Percentiles rank a stretch among this genome's conserved stretches.
phyloP scores from a whole-genome alignment of 805 yeast species.

The Hanseniaspora clermontiae region DNA sequence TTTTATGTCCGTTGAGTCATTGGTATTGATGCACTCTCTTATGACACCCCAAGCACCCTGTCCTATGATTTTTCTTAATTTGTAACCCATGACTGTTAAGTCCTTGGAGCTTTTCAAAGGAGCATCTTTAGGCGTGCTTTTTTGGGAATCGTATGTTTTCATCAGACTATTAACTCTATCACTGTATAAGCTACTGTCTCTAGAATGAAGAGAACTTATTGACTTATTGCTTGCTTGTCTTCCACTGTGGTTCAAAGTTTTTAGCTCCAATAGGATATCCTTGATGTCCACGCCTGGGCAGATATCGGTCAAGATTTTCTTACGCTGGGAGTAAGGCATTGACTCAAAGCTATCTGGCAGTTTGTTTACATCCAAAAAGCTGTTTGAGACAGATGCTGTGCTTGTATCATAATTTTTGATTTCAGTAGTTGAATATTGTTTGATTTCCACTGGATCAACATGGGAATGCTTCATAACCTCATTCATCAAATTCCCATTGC shows the following conservation, averaged over 20 bases:
- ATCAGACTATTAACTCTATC: not conserved
- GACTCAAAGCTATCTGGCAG: slow-evolving; percentile 43
- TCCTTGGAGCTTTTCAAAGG: slow-evolving; percentile 40
- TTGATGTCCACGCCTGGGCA: slow-evolving; percentile 30
- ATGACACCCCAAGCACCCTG: slow-evolving; percentile 86
- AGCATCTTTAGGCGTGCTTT: not conserved
- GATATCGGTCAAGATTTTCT: slow-evolving; percentile 30
- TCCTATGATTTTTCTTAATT: slow-evolving; percentile 64
- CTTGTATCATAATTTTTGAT: not conserved
- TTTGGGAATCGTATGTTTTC: not conserved
- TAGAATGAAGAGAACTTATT: not conserved
- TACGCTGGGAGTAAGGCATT: slow-evolving; percentile 50
- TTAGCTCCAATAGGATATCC: slow-evolving; percentile 21
- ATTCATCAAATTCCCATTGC: not conserved
- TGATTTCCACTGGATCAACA: slow-evolving; percentile 8
- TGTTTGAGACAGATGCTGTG: not conserved
- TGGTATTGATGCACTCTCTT: slow-evolving; percentile 43
- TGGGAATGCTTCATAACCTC: slow-evolving; percentile 5
- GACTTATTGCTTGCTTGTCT: not conserved
- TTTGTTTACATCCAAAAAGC: slow-evolving; percentile 14
- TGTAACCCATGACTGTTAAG: slow-evolving; percentile 47
- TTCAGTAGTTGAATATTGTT: not conserved
- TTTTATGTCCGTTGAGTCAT: slow-evolving; percentile 23
- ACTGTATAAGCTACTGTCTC: not conserved
- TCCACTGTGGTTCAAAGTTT: not conserved